Evolutionary conservation across 1,139 yeast genomes (phyloP).

Genomic region (Lodderomyces theae): DNA sequence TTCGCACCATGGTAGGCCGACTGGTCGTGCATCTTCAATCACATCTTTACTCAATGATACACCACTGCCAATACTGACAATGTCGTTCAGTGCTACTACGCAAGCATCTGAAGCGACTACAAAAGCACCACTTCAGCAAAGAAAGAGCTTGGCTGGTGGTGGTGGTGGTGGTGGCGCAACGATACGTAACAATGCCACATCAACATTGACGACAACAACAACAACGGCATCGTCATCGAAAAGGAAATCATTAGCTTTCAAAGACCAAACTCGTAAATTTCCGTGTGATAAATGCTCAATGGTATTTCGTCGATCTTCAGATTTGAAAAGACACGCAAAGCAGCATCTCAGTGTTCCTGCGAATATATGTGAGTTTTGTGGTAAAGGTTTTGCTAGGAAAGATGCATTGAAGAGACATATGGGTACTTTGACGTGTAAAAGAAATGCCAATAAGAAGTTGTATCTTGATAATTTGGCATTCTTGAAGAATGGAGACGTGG

Average conservation of each 20-base stretch:
- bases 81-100: neutral
- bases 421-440: constrained; percentile 68
- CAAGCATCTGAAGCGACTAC: neutral
- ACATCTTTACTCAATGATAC: neutral
- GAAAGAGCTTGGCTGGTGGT: no score
- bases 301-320: constrained; percentile 61
- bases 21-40: neutral
- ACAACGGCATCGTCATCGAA: neutral
- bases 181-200: no score
- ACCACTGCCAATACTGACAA: constrained; percentile 1
- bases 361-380: constrained; percentile 69
- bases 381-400: constrained; percentile 78
- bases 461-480: constrained; percentile 36
- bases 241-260: constrained; percentile 3
- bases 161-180: no score
- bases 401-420: constrained; percentile 75
- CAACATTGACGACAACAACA: constrained; percentile 5
- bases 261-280: constrained; percentile 30
- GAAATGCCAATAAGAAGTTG: constrained; percentile 55
- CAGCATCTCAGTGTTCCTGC: constrained; percentile 59
- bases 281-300: constrained; percentile 50
- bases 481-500: constrained; percentile 13
- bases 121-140: neutral
- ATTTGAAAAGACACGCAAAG: constrained; percentile 63
- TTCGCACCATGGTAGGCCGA: neutral